Percentiles rank a stretch among this genome's conserved stretches.
phyloP scores from a whole-genome alignment of 352 stramenopile genomes.

The Phytophthora melonis region DNA sequence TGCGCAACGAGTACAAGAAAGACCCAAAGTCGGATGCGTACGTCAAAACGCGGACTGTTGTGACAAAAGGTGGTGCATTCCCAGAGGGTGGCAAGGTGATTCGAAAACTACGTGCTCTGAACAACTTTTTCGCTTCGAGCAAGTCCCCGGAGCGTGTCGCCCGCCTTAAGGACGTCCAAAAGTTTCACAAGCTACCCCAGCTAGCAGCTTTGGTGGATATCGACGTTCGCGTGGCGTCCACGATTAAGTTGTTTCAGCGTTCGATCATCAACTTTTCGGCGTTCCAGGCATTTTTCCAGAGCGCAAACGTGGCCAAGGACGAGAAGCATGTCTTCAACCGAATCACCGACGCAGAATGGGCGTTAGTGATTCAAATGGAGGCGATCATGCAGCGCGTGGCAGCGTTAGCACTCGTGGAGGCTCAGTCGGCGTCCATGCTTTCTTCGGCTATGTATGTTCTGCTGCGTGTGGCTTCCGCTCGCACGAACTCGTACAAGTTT shows the following conservation, averaged over 20 bases:
- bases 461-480: not conserved
- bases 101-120: conserved; percentile 8
- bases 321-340: not conserved
- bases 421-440: conserved; percentile 11
- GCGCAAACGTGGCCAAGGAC: not conserved
- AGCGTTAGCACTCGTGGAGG: conserved; percentile 7
- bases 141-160: not conserved
- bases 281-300: not conserved
- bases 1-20: not conserved
- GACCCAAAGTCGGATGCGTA: not conserved
- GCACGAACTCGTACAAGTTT: conserved; percentile 7
- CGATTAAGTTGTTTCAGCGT: not conserved
- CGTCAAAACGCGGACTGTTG: conserved; percentile 6
- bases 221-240: not conserved
- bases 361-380: not conserved
- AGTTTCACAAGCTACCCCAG: not conserved
- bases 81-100: conserved; percentile 9
- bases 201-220: not conserved
- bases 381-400: not conserved
- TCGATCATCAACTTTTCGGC: not conserved
- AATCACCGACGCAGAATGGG: not conserved
- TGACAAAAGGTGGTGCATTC: conserved; percentile 7
- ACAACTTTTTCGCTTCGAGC: not conserved
- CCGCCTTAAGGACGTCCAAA: not conserved
- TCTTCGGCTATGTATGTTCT: conserved; percentile 11